phyloP scores from a whole-genome alignment of 345 rosid species.

The Pugionium dolabratum region DNA sequence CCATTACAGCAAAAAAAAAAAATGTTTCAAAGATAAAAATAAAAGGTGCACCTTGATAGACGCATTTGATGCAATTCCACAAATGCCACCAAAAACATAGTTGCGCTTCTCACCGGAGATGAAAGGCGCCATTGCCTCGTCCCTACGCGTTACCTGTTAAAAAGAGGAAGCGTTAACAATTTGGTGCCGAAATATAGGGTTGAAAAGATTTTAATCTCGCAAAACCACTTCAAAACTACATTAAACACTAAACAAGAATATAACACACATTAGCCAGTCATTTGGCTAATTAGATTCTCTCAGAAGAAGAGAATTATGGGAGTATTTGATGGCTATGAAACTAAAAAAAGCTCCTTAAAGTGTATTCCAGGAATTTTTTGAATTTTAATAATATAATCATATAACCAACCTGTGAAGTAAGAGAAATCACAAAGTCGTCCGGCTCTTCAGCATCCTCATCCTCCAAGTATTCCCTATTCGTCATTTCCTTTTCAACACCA shows the following conservation, averaged over 20 bases:
- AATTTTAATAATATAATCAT: background rate
- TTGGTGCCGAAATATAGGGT: slow-evolving; percentile 2
- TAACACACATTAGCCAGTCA: background rate
- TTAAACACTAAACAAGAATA: slow-evolving; percentile 15
- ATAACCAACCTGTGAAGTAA: slow-evolving; percentile 76
- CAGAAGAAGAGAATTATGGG: slow-evolving; percentile 15
- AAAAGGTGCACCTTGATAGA: slow-evolving; percentile 71
- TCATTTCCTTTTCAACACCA: slow-evolving; percentile 74
- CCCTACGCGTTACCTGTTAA: slow-evolving; percentile 83
- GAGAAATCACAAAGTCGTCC: slow-evolving; percentile 87
- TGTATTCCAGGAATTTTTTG: background rate
- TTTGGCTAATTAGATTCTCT: slow-evolving; percentile 26
- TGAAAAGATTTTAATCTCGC: slow-evolving; percentile 16
- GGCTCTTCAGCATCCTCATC: slow-evolving; percentile 99
- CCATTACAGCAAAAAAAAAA: slow-evolving; percentile 9
- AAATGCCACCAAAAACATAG: slow-evolving; percentile 96
- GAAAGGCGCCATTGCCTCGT: slow-evolving; percentile 93
- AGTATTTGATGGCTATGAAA: slow-evolving; percentile 21
- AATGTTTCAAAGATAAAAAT: slow-evolving; percentile 6
- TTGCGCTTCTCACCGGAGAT: slow-evolving; percentile 66
- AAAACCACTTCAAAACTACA: slow-evolving; percentile 27
- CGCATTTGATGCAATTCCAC: slow-evolving; percentile 79
- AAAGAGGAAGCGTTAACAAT: slow-evolving; percentile 14
- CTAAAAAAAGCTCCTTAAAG: slow-evolving; percentile 10
- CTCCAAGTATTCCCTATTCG: slow-evolving; percentile 79